A percentile compares a stretch with the other conserved stretches of the same genome.
These are phyloP conservation scores for Coniochaeta hoffmannii DNA, from an alignment of 2,329 filamentous ascomycete genomes.

Conservation along the genomic window DNA sequence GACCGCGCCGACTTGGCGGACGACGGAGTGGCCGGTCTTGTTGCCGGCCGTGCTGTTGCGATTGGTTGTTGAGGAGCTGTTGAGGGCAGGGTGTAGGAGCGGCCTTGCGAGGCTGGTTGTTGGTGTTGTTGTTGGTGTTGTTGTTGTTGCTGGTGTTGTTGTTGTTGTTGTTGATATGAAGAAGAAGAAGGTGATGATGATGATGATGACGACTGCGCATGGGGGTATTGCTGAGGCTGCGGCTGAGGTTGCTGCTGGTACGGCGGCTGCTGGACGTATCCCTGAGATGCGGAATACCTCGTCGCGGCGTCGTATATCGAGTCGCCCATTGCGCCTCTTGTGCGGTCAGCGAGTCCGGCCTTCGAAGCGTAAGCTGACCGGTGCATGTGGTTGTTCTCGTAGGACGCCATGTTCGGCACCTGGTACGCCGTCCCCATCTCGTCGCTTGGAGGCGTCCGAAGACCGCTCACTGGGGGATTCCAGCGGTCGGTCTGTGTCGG, in stretches of 20 bases:
- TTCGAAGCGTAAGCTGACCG: constrained; percentile 4
- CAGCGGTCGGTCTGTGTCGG: not conserved
- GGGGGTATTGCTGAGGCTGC: no score
- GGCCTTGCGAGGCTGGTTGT: constrained; percentile 24
- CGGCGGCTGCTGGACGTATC: constrained; percentile 9
- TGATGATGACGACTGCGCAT: no score
- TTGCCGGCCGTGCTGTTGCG: constrained; percentile 12
- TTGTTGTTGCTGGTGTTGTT: constrained; percentile 5
- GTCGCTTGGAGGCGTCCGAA: constrained; percentile 21
- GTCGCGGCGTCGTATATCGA: constrained; percentile 6
- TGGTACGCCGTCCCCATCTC: constrained; percentile 25
- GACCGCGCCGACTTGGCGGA: constrained; percentile 15
- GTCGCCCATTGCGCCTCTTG: constrained; percentile 11
- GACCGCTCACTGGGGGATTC: constrained; percentile 8
- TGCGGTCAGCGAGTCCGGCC: constrained; percentile 11
- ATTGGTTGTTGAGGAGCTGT: constrained; percentile 18
- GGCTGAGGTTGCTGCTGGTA: constrained; percentile 4
- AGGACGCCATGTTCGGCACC: constrained; percentile 18
- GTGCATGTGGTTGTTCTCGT: constrained; percentile 15
- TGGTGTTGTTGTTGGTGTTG: constrained; percentile 12
- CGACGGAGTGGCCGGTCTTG: constrained; percentile 12
- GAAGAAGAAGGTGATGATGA: no score
- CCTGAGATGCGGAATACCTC: constrained; percentile 3
- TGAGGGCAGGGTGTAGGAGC: constrained; percentile 17
- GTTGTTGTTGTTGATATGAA: constrained; percentile 12